Evolutionary conservation across 1,139 yeast genomes (phyloP).

Genomic region (Kodamaea arcana): DNA sequence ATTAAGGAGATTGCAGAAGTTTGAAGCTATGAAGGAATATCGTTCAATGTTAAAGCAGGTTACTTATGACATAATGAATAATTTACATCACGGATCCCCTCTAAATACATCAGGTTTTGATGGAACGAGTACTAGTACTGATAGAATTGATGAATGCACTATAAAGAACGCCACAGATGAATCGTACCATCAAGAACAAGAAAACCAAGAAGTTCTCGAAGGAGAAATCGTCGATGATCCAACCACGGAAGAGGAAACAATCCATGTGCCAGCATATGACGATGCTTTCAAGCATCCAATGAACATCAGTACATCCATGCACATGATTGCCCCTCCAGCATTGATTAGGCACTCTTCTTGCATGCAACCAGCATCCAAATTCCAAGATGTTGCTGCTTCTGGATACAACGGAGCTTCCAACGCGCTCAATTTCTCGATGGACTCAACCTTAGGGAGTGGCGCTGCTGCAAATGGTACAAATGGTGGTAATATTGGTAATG

Average conservation of each 20-base stretch:
- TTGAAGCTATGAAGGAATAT: slow-evolving; percentile 39
- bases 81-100: slow-evolving; percentile 21
- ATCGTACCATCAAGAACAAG: slow-evolving; percentile 11
- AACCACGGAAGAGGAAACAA: slow-evolving; percentile 8
- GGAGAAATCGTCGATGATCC: slow-evolving; percentile 8
- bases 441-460: slow-evolving; percentile 37
- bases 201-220: slow-evolving; percentile 7
- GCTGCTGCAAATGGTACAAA: slow-evolving; percentile 23
- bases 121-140: slow-evolving; percentile 32
- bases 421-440: slow-evolving; percentile 39
- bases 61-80: slow-evolving; percentile 30
- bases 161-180: slow-evolving; percentile 8
- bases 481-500: too few relatives aligned
- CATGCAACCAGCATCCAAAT: slow-evolving; percentile 29
- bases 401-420: slow-evolving; percentile 69
- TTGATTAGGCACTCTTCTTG: slow-evolving; percentile 26
- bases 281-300: slow-evolving; percentile 16
- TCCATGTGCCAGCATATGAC: neutral
- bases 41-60: slow-evolving; percentile 35
- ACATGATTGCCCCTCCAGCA: slow-evolving; percentile 8
- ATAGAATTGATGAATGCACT: slow-evolving; percentile 19
- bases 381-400: slow-evolving; percentile 72
- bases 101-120: slow-evolving; percentile 17
- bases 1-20: slow-evolving; percentile 35
- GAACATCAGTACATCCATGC: slow-evolving; percentile 1